phyloP scores from a whole-genome alignment of 768 basidiomycete species.

The Auriscalpium orientale region DNA sequence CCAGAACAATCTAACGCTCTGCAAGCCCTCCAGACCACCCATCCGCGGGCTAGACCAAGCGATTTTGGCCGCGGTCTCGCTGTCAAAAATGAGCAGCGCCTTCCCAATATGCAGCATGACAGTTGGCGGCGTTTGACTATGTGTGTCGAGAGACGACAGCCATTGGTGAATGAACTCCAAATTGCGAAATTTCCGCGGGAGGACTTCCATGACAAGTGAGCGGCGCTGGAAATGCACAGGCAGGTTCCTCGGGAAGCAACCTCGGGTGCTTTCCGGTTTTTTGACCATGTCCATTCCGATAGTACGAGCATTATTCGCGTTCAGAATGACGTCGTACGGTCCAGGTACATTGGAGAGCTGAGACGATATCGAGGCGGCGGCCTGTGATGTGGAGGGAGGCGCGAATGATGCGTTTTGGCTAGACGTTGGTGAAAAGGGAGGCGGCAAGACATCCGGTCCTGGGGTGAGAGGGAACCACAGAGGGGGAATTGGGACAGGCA shows the following conservation, averaged over 20 bases:
- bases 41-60: constrained; percentile 46
- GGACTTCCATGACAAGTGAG: constrained; percentile 49
- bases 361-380: neutral
- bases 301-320: neutral
- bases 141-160: constrained; percentile 27
- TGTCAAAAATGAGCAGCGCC: constrained; percentile 45
- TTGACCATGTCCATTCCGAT: constrained; percentile 7
- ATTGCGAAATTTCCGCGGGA: constrained; percentile 42
- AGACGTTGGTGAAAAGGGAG: too few relatives aligned
- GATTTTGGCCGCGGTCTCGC: constrained; percentile 34
- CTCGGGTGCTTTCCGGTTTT: constrained; percentile 1
- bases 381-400: too few relatives aligned
- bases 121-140: neutral
- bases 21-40: constrained; percentile 23
- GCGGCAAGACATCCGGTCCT: too few relatives aligned
- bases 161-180: constrained; percentile 32
- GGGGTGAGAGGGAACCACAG: neutral
- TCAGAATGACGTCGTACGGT: neutral
- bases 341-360: neutral
- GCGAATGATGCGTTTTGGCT: too few relatives aligned
- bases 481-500: too few relatives aligned
- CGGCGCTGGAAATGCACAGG: constrained; percentile 13
- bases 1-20: constrained; percentile 27
- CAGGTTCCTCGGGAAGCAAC: constrained; percentile 2
- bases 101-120: constrained; percentile 29